Evolutionary conservation across 2,329 filamentous ascomycete species (phyloP), one percentile per base, ranked within the genome.

Genomic region (Magnaporthiopsis incrustans): DNA sequence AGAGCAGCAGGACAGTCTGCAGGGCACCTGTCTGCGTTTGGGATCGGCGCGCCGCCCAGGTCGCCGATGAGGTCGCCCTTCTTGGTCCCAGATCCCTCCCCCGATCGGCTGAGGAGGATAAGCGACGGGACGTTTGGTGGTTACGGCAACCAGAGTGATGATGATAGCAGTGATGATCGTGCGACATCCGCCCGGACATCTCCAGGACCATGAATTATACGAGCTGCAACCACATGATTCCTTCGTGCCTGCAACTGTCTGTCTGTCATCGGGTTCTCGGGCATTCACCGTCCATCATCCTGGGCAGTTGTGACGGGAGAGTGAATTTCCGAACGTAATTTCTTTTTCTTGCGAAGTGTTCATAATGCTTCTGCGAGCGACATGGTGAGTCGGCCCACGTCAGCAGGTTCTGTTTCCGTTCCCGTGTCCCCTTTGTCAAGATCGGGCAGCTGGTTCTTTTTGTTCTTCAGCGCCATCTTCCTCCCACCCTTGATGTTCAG

Each of bases 401-500:
- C 18, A 8, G 22, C 44, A 10, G 44, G 1, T 11, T 25, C 44
- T 6, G 22, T 10, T 53, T 53, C 22, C 44, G 44, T 10, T 11
- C 7, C n/a, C 4, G 44, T 11, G 22, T 14, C n/a, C 10, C 1
- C 22, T 53, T 10, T 22, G 44, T 25, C 61, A 18, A 2, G 11
- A 15, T 44, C 56, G 22, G 61, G 18, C 30, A 25, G 12, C n/a
- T 44, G n/a, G 6, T 59, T 38, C 53, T 59, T 60, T 32, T 60
- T 63, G 15, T 58, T 60, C 12, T 60, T 35, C 38, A 53, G 11
- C 38, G 59, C 60, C 44, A 22, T 35, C n/a, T 59, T 63, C 26
- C 56, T 63, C 32, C 57, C 57, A 11, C 56, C 62, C 44, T 62
- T 62, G 44, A 62, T 57, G 38, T 63, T 65, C 56, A 50, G 44